These are phyloP conservation scores for Podochytrium sp. DNA, from an alignment of 192 early-diverging fungal genomes.

Conservation along the genomic window DNA sequence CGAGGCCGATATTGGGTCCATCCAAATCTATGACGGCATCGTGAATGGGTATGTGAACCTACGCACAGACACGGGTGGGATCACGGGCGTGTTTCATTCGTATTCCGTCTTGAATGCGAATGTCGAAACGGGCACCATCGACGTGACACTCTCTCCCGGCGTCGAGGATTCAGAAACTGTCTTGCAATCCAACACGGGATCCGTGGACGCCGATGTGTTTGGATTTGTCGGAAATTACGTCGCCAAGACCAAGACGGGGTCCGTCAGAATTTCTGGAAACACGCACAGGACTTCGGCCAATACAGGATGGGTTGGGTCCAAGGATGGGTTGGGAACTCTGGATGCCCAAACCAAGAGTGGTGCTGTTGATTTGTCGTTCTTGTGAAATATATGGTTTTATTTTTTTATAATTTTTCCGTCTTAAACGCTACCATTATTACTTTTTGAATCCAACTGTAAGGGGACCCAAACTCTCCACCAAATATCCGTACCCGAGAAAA, in stretches of 20 bases:
- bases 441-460: too few species aligned
- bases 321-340: background rate
- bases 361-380: background rate
- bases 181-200: conserved; percentile 2
- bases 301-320: conserved; percentile 17
- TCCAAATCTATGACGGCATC: background rate
- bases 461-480: too few species aligned
- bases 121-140: background rate
- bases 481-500: too few species aligned
- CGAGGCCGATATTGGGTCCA: background rate
- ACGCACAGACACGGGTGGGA: background rate
- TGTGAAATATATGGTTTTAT: too few species aligned
- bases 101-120: background rate
- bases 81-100: background rate
- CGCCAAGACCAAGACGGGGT: background rate
- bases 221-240: background rate
- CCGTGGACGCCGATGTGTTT: background rate
- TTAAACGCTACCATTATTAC: too few species aligned
- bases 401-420: too few species aligned
- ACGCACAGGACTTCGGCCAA: background rate
- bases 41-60: background rate
- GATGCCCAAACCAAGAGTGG: background rate
- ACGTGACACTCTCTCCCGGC: background rate
- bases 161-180: background rate
- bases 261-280: conserved; percentile 7